Base-by-base conservation (phyloP, 2,329 filamentous ascomycete species). In the Fusarium nisikadoi region DNA sequence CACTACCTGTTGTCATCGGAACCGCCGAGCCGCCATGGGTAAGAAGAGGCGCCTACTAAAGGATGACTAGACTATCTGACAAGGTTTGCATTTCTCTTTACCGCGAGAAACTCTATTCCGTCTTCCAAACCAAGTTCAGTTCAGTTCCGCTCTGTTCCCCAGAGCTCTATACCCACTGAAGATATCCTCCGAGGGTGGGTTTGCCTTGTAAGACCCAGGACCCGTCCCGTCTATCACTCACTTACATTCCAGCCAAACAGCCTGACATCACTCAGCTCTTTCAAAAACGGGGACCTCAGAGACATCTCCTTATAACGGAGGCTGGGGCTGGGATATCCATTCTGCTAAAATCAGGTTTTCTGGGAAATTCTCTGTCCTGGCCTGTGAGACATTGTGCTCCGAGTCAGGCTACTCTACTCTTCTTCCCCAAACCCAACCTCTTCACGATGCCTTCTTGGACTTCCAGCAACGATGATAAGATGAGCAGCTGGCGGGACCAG, bases 401-500 rank as follows among this genome's bases (percentile, higher is more conserved):
- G 46, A 47, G 50, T 57, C 47, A 56, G 59, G 36, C 36, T 49
- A 27, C 39, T 46, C 62, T 41, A 25, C 42, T 45, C 23, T 38
- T 23, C 52, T 53, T 53, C 35, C 27, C 35, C 49, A 29, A 53
- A 35, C 47, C 61, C 47, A 66, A 62, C 47, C 42, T 53, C 63
- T 25, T 59, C 55, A 63, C 53, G 47, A 72, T 71, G 72, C 61
- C 70, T 64, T 65, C 66, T 59, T 70, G 72, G 61, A 58, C 50
- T 54, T 52, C 50, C 58, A 70, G 41, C 41, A 63, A 54, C 47
- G 72, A 75, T 10, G 70, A 73, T 46, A 75, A 75, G 62, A 50
- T 71, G 52, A 75, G 65, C 25, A 64, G 70, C 60, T 75, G 73
- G 73, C 71, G 61, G 56, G 73, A 75, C 54, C 73, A 75, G 35